Evolutionary conservation across 768 basidiomycete genomes (phyloP).

Genomic region (Suillus spraguei): DNA sequence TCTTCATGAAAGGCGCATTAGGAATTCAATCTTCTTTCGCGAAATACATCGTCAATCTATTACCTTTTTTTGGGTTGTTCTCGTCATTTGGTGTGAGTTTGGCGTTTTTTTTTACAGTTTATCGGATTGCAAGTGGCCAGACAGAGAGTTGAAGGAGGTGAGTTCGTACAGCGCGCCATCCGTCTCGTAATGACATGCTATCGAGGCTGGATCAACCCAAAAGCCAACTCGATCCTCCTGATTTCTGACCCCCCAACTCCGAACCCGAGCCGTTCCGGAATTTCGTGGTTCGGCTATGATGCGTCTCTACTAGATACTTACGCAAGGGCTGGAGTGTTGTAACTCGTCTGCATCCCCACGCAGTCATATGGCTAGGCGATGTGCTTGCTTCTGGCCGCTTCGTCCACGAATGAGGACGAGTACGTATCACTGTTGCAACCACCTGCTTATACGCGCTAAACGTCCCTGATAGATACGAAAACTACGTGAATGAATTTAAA

Average conservation of each 20-base stretch:
- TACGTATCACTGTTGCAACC: slow-evolving; percentile 27
- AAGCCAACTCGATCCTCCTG: slow-evolving; percentile 60
- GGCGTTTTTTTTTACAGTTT: slow-evolving; percentile 61
- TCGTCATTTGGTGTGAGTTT: slow-evolving; percentile 68
- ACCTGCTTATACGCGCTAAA: slow-evolving; percentile 3
- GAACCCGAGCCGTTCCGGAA: slow-evolving; percentile 33
- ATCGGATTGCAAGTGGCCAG: slow-evolving; percentile 64
- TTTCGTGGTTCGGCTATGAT: slow-evolving; percentile 46
- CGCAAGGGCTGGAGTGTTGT: slow-evolving; percentile 72
- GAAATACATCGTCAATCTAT: slow-evolving; percentile 39
- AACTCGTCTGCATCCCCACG: slow-evolving; percentile 57
- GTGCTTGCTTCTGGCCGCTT: slow-evolving; percentile 69
- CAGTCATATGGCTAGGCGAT: slow-evolving; percentile 78
- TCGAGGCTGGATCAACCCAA: slow-evolving; percentile 19
- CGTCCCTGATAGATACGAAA: slow-evolving; percentile 52
- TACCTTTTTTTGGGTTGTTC: slow-evolving; percentile 53
- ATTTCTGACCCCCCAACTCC: slow-evolving; percentile 71
- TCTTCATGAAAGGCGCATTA: slow-evolving; percentile 31
- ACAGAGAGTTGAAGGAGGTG: slow-evolving; percentile 32
- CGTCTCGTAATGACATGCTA: slow-evolving; percentile 11
- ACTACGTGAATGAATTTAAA: slow-evolving; percentile 62
- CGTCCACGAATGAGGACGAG: slow-evolving; percentile 50
- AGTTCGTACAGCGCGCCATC: slow-evolving; percentile 20
- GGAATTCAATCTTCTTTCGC: slow-evolving; percentile 28
- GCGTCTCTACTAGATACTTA: slow-evolving; percentile 57